Conservation (phyloP, 371 early-diverging fungal genomes). For the Vairimorpha ceranae region DNA sequence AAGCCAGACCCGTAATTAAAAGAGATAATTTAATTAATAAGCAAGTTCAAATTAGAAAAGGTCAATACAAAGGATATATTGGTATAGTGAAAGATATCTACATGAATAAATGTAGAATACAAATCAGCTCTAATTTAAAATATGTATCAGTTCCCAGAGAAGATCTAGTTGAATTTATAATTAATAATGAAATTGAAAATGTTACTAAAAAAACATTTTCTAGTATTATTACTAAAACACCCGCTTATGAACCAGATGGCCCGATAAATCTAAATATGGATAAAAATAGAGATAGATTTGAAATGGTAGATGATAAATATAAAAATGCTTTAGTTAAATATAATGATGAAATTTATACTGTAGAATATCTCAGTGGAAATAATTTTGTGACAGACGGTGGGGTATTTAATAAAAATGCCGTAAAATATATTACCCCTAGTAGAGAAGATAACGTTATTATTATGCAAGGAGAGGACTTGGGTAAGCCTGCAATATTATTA, state of each 20-base stretch:
- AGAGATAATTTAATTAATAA: constrained; percentile 73
- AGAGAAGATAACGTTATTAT: constrained; percentile 73
- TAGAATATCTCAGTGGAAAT: constrained; percentile 26
- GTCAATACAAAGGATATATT: constrained; percentile 87
- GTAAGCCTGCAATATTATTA: constrained; percentile 70
- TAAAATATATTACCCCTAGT: constrained; percentile 69
- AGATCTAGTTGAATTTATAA: background rate
- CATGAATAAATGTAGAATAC: constrained; percentile 72
- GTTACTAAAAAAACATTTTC: background rate
- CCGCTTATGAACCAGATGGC: constrained; percentile 26
- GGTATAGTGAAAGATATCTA: constrained; percentile 85
- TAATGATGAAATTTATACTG: background rate
- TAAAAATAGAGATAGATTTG: constrained; percentile 15
- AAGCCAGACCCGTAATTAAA: background rate
- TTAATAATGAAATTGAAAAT: background rate
- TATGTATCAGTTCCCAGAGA: constrained; percentile 66
- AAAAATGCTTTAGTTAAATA: constrained; percentile 21
- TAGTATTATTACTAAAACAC: constrained; percentile 26
- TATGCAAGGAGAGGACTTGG: constrained; percentile 68
- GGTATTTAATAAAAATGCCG: constrained; percentile 29
- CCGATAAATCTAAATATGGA: constrained; percentile 1
- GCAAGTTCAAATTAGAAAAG: constrained; percentile 76
- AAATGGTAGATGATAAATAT: constrained; percentile 7
- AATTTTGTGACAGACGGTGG: constrained; percentile 18
- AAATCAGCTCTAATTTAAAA: constrained; percentile 78